Evolutionary conservation across 768 basidiomycete species (phyloP).

Genomic region (Leccinum incarnatum): DNA sequence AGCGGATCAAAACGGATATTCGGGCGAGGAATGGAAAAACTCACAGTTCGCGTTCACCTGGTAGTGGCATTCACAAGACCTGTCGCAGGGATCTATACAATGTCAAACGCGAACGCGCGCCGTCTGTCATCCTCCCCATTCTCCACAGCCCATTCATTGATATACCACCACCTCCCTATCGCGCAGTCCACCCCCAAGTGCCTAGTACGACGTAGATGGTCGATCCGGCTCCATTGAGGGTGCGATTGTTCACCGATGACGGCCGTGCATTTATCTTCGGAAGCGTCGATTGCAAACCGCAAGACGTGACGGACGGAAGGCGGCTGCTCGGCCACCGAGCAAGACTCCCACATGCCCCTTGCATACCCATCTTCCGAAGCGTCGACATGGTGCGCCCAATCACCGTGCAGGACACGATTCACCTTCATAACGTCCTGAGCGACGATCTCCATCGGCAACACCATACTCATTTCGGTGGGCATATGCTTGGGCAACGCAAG

Average conservation of each 20-base stretch:
- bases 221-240: background rate
- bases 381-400: background rate
- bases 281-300: slow-evolving; percentile 1
- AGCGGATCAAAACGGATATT: background rate
- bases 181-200: background rate
- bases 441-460: background rate
- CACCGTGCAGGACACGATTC: background rate
- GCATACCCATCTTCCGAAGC: slow-evolving; percentile 1
- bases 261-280: background rate
- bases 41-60: background rate
- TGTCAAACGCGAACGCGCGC: background rate
- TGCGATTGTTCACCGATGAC: background rate
- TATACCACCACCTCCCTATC: background rate
- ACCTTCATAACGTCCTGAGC: background rate
- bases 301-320: background rate
- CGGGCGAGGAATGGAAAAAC: background rate
- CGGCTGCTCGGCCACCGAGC: background rate
- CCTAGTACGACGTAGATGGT: background rate
- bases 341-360: background rate
- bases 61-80: background rate
- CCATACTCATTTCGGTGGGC: background rate
- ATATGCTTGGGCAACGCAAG: background rate
- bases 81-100: background rate
- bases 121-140: background rate
- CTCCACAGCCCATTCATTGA: background rate